Base-by-base conservation (phyloP, 2,329 filamentous ascomycete genomes). In the Colletotrichum magnum region DNA sequence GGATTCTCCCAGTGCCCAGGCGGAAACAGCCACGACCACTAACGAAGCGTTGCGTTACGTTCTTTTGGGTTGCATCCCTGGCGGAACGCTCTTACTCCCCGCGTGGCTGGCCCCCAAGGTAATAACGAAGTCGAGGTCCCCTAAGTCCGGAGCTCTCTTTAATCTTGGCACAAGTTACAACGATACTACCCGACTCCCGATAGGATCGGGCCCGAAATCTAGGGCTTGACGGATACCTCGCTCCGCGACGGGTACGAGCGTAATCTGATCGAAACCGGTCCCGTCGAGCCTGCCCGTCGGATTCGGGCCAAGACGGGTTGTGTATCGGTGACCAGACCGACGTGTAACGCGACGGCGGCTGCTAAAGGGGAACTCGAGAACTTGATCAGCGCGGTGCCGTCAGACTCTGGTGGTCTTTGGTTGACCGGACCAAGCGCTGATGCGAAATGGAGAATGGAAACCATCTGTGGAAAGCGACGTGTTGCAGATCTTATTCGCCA, bases 21-120 rank as follows among this genome's bases (percentile, higher is more conserved):
- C 12, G 9, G 9, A n/a, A 21, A 43, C 15, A 7, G 10, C 41
- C 41, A 43, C 41, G 16, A 3, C 47, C 47, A 21, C 12, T 21
- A 18, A 18, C 6, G 47, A 18, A 6, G 12, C 3, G 28, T 36
- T 39, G 28, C 13, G n/a, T 36, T 9, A 3, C 2, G 21, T 26
- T 21, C 39, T 64, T 41, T 36, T 24, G 24, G 58, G 58, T 45
- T 45, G 54, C 54, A 51, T 51, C 28, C 12, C 61, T 28, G 32
- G 43, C n/a, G 50, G 47, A 15, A 50, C 6, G 5, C 12, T 50
- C 18, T 50, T 12, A 5, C 13, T 50, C 21, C 47, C 18, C 47
- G 47, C 21, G 47, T 18, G 47, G 47, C 47, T 50, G 5, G 13
- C 18, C 47, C n/a, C 47, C n/a, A 13, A 18, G 47, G 47, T 5